These are phyloP conservation scores for Backusella tarrabulga DNA, from an alignment of 192 early-diverging fungal species.

Conservation along the genomic window DNA sequence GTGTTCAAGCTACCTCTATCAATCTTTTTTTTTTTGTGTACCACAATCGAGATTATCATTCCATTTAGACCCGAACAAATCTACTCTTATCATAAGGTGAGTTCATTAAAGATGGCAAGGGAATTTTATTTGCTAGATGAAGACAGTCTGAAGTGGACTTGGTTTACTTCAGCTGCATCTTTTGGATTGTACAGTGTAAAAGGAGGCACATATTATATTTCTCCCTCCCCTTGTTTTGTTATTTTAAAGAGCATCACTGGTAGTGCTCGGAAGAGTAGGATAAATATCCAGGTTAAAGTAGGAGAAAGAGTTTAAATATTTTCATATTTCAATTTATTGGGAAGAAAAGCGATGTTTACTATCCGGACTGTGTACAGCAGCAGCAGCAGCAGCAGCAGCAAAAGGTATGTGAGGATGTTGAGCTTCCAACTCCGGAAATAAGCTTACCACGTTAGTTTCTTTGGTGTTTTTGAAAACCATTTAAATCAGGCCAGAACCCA, in stretches of 20 bases:
- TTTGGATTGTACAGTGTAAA: not conserved
- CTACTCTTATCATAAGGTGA: not conserved
- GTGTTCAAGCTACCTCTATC: not conserved
- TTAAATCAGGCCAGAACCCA: no score
- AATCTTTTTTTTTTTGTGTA: not conserved
- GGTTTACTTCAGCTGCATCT: not conserved
- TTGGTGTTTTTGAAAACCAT: no score
- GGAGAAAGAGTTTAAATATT: not conserved
- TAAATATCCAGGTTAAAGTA: not conserved
- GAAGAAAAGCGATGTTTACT: not conserved
- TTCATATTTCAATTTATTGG: not conserved
- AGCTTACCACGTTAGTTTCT: no score
- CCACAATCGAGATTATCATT: not conserved
- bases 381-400: not conserved
- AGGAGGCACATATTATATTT: not conserved
- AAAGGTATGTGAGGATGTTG: no score
- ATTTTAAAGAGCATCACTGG: not conserved
- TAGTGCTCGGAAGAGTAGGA: not conserved
- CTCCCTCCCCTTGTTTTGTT: not conserved
- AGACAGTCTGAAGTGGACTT: not conserved
- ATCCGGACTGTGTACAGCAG: not conserved
- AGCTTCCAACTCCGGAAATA: no score
- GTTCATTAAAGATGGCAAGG: no score
- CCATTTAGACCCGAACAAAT: not conserved
- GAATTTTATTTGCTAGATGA: not conserved